These are phyloP conservation scores for Hypoxylon sp. DNA, from an alignment of 2,329 filamentous ascomycete species.

Conservation along the genomic window DNA sequence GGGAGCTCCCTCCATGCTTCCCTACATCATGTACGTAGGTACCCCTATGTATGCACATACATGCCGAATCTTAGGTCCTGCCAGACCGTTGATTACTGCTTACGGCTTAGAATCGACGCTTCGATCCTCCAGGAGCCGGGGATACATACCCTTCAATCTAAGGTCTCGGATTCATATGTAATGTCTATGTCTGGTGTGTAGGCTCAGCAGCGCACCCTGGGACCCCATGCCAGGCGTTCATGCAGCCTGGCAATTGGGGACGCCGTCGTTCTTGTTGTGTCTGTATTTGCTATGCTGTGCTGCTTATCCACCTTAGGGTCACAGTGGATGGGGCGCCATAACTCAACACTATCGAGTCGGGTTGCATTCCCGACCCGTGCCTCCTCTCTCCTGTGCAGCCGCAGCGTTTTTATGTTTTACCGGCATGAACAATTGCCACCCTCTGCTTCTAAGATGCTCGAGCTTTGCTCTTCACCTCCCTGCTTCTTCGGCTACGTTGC, in stretches of 20 bases:
- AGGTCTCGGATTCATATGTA: constrained; percentile 21
- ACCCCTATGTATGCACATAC: constrained; percentile 19
- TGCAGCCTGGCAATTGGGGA: constrained; percentile 50
- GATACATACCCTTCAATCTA: constrained; percentile 24
- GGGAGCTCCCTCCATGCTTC: constrained; percentile 42
- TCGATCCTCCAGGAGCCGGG: constrained; percentile 40
- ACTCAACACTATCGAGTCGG: constrained; percentile 48
- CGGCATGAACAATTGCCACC: constrained; percentile 53
- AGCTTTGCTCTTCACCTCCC: constrained; percentile 39
- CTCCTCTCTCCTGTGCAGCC: constrained; percentile 49
- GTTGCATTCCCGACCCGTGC: constrained; percentile 51
- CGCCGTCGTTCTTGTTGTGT: constrained; percentile 43
- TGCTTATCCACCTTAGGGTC: constrained; percentile 43
- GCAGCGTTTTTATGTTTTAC: constrained; percentile 52
- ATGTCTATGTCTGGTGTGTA: constrained; percentile 27
- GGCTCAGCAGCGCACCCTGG: constrained; percentile 37
- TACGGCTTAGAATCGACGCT: constrained; percentile 38
- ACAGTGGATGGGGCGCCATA: constrained; percentile 41
- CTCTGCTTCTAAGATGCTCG: constrained; percentile 30
- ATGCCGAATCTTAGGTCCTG: constrained; percentile 38
- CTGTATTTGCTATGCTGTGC: constrained; percentile 42
- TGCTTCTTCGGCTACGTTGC: constrained; percentile 42
- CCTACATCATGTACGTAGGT: constrained; percentile 30
- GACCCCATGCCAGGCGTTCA: constrained; percentile 51
- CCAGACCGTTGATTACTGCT: constrained; percentile 36